A percentile compares a stretch with the other conserved stretches of the same genome.
These are phyloP conservation scores for Abrus precatorius DNA, from an alignment of 306 rosid species.

Conservation along the genomic window DNA sequence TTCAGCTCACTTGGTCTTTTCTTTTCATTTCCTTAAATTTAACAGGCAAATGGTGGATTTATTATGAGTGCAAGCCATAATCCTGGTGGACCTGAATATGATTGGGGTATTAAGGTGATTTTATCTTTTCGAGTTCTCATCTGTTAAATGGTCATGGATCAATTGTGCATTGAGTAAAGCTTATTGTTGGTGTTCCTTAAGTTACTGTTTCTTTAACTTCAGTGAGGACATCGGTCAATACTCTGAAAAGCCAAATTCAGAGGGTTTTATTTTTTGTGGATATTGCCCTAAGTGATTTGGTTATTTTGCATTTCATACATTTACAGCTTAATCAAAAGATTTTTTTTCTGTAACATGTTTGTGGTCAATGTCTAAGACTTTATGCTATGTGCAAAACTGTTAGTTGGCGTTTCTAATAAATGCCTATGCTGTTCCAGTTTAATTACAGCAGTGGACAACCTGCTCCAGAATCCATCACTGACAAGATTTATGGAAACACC, in stretches of 20 bases:
- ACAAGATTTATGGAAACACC: slow-evolving; percentile 97
- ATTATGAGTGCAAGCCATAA: slow-evolving; percentile 99
- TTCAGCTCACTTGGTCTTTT: slow-evolving; percentile 21
- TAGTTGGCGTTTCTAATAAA: slow-evolving; percentile 53
- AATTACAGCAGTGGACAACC: slow-evolving; percentile 99
- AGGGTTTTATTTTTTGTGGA: slow-evolving; percentile 15
- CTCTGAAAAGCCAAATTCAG: slow-evolving; percentile 39
- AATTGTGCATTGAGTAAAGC: slow-evolving; percentile 26
- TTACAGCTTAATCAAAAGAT: not conserved
- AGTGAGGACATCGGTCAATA: slow-evolving; percentile 13
- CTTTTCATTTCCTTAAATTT: slow-evolving; percentile 38
- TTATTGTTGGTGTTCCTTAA: slow-evolving; percentile 5
- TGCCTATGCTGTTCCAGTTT: slow-evolving; percentile 63
- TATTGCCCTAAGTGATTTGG: not conserved
- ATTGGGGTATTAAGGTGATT: slow-evolving; percentile 98
- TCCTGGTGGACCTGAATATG: slow-evolving; percentile 98
- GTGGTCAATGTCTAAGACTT: slow-evolving; percentile 29
- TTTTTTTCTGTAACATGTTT: slow-evolving; percentile 22
- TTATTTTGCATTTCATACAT: slow-evolving; percentile 11
- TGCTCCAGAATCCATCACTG: slow-evolving; percentile 98
- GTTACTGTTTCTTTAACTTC: slow-evolving; percentile 10
- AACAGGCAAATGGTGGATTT: slow-evolving; percentile 97
- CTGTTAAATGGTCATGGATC: slow-evolving; percentile 31
- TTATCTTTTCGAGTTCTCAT: slow-evolving; percentile 38
- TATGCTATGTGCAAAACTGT: slow-evolving; percentile 26